Evolutionary conservation across 495 filamentous ascomycete species (phyloP), one percentile per base, ranked within the genome.

Genomic region (Evernia prunastri): DNA sequence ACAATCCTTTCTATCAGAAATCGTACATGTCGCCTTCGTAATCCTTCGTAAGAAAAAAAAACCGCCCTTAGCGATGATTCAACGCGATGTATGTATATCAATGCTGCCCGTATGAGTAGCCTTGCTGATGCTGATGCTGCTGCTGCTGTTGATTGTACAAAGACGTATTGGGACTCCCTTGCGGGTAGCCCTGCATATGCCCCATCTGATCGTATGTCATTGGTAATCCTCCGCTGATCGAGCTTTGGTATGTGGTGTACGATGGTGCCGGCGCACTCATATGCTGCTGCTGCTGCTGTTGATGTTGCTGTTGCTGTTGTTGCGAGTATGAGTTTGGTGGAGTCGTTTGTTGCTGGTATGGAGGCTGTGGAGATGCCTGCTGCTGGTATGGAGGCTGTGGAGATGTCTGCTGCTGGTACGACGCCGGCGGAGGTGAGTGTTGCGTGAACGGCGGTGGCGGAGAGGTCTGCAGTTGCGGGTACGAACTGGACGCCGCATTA

Each of bases 381-480:
- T 63, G 60, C 25, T 35, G 43, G 29, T 63, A 63, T 5, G 39
- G 49, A 54, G 29, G 33, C 29, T 12, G 60, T n/a, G 60, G 47
- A 23, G 39, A 54, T 8, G 43, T 47, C 39, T 42, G 60, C 23
- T 23, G 43, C 31, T 33, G 43, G 33, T 54, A 36, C 27, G 51
- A 54, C 29, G 27, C 20, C 25, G 23, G 12, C n/a, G 36, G 27
- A 25, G 56, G n/a, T 18, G 36, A 42, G 20, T 59, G n/a, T n/a
- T 59, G 56, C 15, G 35, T 37, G n/a, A 42, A 39, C 11, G 39
- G 31, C 15, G 43, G 35, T 18, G 35, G 56, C n/a, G 62, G 29
- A 47, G 62, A 49, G 10, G 62, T n/a, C 58, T 53, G 62, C n/a
- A 59, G 27, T 56, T 64, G 56, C 43, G 62, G 36, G 27, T 59